Percentiles rank a stretch among this genome's conserved stretches.
These are phyloP conservation scores for Exophiala spinifera DNA, from an alignment of 2,329 filamentous ascomycete species.

Conservation along the genomic window DNA sequence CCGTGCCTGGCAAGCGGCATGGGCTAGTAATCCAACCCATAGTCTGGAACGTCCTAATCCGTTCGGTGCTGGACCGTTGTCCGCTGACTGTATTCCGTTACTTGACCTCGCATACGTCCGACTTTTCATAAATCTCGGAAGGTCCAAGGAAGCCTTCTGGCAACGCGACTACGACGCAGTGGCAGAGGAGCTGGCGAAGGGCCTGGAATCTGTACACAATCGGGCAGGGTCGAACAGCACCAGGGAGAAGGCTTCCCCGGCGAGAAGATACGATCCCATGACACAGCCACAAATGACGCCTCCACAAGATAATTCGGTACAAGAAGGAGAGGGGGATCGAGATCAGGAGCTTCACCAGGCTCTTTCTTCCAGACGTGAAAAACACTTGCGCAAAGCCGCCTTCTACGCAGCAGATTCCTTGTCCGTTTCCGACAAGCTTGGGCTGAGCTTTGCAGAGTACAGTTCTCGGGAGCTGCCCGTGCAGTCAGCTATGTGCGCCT, in stretches of 20 bases:
- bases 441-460: conserved; percentile 79
- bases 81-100: conserved; percentile 85
- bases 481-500: conserved; percentile 86
- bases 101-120: conserved; percentile 89
- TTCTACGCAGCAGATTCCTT: conserved; percentile 92
- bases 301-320: conserved; percentile 35
- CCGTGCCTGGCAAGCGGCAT: conserved; percentile 90
- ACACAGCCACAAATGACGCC: conserved; percentile 28
- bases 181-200: conserved; percentile 78
- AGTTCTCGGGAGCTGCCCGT: conserved; percentile 81
- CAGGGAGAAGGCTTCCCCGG: conserved; percentile 23
- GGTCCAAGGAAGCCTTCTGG: conserved; percentile 92
- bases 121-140: conserved; percentile 87
- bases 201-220: conserved; percentile 71
- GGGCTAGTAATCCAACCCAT: conserved; percentile 82
- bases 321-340: conserved; percentile 1
- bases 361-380: conserved; percentile 70
- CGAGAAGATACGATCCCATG: conserved; percentile 47
- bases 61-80: conserved; percentile 75
- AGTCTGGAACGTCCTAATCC: conserved; percentile 81
- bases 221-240: conserved; percentile 46
- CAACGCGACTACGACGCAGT: conserved; percentile 89
- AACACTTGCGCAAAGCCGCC: conserved; percentile 86
- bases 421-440: conserved; percentile 80
- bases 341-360: conserved; percentile 10